Base-by-base conservation (phyloP, 306 rosid genomes). In the Argentina anserina region DNA sequence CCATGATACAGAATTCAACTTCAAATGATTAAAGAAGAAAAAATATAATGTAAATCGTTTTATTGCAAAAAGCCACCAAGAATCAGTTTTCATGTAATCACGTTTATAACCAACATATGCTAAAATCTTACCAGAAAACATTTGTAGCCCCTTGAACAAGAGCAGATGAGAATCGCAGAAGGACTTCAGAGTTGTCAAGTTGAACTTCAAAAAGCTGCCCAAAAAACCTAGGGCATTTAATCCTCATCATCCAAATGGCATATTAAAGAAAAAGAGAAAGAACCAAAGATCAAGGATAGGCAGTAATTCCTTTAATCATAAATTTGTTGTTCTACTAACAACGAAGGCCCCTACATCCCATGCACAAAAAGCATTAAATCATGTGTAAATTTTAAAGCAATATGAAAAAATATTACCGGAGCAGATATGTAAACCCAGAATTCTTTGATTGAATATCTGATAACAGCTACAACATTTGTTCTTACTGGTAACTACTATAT, bases 131-230 rank as follows among this genome's bases (percentile, higher is more conserved):
- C 99, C 99, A 95, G 92, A 91, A 95, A 81, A 89, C 87, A 82
- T 91, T 84, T 69, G 96, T 86, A 76, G 96, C 97, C 73, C 99
- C 99, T 90, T 95, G 90, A 84, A 90, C 93, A 85, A 95, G 89
- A 77, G 99, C 99, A 79, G 96, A 90, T 69, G 99, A 91, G 83
- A 90, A 90, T 45, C 97, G 97, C 63, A 95, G 97, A 62, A 91
- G 97, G 69, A 91, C 97, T 70, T 95, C 99, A 37, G 92, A 85
- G 64, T 86, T 86, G 76, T 87, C 93, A 66, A 91, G 82, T 70
- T 95, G 89, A 66, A 76, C 91, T 84, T 95, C 97, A 90, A 95
- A 95, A 75, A 95, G 83, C 99, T 95, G 96, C 79, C 78, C 52
- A 77, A 40, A 45, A 45, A 25, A 78, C 59, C 63, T 67, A n/a